Evolutionary conservation across 495 filamentous ascomycete genomes (phyloP), one percentile per base, ranked within the genome.

Genomic region (Aspergillus leporis): DNA sequence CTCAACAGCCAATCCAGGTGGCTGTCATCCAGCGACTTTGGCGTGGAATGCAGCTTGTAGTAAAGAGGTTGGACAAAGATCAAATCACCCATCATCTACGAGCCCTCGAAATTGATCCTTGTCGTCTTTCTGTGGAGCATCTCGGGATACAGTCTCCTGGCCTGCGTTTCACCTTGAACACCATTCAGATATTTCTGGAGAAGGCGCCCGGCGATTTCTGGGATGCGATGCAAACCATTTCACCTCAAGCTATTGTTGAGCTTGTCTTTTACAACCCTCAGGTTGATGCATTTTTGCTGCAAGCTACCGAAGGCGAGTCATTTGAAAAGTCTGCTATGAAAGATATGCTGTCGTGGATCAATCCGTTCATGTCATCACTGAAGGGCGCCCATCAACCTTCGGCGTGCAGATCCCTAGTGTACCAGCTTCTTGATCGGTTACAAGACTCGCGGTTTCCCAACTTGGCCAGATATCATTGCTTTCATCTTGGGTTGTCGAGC

Each of bases 131-230:
- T 23, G 79, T 96, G 10, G 87, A 91, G 22, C 90, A 96, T 65
- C 76, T 96, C 25, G 75, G 75, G 19, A 78, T 87, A 19, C 77
- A 84, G 46, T 84, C 81, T 1, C 76, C 81, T 3, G 80, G 85
- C 12, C 74, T 95, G 50, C 71, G 78, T 12, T 75, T 85, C 60
- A 72, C 92, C 5, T 65, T 94, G 28, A 81, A 85, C 57, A 84
- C 85, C 0, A 83, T 94, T 50, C 79, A 81, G 30, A 77, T 70
- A 10, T 78, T 96, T 14, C 73, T 97, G 45, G 82, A 86, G 56
- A 89, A 89, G 57, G 87, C 90, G 0, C 82, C 90, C 0, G 81
- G 80, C 45, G 87, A 89, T 56, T 95, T 96, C 64, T 96, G 92
- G 92, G 87, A 88, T 61, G 89, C 91, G 1, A 89, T 91, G 77